phyloP scores from a whole-genome alignment of 176 grass and related monocot genomes.

The Zoysia japonica region DNA sequence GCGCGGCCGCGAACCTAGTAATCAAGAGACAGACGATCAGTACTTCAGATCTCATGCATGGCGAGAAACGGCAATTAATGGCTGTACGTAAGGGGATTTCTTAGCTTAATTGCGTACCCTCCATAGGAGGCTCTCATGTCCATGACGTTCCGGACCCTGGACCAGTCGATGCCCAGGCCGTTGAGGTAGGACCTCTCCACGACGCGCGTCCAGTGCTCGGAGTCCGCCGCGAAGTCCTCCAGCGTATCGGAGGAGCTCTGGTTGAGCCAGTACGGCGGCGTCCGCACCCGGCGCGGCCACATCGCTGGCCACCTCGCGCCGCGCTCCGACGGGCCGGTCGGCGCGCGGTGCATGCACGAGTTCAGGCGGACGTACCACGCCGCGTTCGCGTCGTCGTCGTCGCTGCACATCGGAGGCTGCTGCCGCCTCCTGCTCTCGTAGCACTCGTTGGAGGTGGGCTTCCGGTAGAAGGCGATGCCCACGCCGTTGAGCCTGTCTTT shows the following conservation, averaged over 20 bases:
- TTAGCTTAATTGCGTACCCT: constrained; percentile 49
- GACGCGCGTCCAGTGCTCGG: constrained; percentile 70
- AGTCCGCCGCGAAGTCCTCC: constrained; percentile 68
- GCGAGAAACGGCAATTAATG: too few relatives aligned
- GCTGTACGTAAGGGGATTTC: background rate
- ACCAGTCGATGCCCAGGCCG: constrained; percentile 84
- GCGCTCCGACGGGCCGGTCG: constrained; percentile 46
- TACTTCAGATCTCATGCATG: background rate
- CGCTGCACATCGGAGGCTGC: constrained; percentile 86
- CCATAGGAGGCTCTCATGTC: constrained; percentile 95
- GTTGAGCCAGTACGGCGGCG: constrained; percentile 80
- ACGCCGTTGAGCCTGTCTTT: constrained; percentile 82
- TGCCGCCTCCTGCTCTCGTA: constrained; percentile 60
- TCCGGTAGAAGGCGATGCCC: constrained; percentile 80
- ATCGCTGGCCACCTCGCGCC: constrained; percentile 62
- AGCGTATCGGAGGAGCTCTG: constrained; percentile 39
- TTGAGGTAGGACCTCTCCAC: constrained; percentile 70
- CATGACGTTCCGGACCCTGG: constrained; percentile 93
- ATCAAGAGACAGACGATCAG: background rate
- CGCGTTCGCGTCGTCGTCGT: constrained; percentile 77
- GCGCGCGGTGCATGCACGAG: constrained; percentile 79
- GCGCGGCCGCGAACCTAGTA: constrained; percentile 71
- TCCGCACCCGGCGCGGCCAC: constrained; percentile 63
- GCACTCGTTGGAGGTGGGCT: constrained; percentile 79
- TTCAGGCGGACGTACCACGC: constrained; percentile 91